Conservation (phyloP, 2,329 filamentous ascomycete genomes). For the Epichloe glyceriae region DNA sequence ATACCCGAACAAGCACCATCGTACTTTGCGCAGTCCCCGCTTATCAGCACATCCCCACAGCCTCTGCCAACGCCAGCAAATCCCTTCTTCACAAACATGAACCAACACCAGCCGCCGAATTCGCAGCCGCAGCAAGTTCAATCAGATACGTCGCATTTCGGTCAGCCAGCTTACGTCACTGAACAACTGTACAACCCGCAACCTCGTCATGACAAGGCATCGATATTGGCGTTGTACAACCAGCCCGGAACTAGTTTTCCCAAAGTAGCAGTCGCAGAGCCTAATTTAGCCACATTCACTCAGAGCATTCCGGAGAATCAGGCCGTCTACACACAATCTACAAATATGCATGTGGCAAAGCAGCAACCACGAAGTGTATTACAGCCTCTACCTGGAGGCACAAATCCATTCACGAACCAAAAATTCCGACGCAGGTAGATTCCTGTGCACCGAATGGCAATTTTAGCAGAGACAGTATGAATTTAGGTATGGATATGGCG, state of each 20-base stretch:
- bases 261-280: constrained; percentile 18
- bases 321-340: constrained; percentile 10
- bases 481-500: constrained; percentile 48
- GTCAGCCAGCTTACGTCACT: constrained; percentile 13
- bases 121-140: constrained; percentile 11
- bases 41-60: constrained; percentile 20
- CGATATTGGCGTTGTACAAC: constrained; percentile 65
- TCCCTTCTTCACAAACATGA: constrained; percentile 23
- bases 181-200: constrained; percentile 27
- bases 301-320: constrained; percentile 19
- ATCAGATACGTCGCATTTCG: constrained; percentile 10
- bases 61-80: constrained; percentile 20
- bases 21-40: constrained; percentile 32
- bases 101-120: constrained; percentile 16
- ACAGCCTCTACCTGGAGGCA: constrained; percentile 28
- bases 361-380: constrained; percentile 18
- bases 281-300: constrained; percentile 15
- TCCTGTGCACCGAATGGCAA: constrained; percentile 24
- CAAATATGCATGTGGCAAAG: constrained; percentile 16
- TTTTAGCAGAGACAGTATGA: constrained; percentile 58
- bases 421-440: constrained; percentile 22
- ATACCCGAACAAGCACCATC: constrained; percentile 40
- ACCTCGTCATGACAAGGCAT: constrained; percentile 51
- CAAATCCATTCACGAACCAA: constrained; percentile 44
- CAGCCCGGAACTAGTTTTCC: constrained; percentile 40